Evolutionary conservation across 2,329 filamentous ascomycete species (phyloP).

Genomic region (Tolypocladium amazonense): DNA sequence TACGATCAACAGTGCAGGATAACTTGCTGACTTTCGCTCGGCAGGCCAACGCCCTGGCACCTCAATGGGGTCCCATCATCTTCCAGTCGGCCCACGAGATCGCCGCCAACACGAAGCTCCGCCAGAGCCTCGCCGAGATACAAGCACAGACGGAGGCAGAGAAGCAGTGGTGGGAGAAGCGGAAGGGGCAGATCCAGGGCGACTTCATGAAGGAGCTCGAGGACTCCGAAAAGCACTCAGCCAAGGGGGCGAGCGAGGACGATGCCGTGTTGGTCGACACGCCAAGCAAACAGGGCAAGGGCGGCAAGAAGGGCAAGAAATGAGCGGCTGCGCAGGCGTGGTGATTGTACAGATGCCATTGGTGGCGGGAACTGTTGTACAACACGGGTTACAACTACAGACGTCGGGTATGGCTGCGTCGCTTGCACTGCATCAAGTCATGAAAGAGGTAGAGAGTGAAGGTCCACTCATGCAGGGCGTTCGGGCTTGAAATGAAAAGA

Average conservation of each 20-base stretch:
- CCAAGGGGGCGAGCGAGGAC: constrained; percentile 24
- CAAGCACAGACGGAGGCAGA: constrained; percentile 61
- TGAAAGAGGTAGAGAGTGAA: background rate
- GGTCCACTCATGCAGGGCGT: background rate
- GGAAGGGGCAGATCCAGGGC: constrained; percentile 58
- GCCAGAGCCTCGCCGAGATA: constrained; percentile 64
- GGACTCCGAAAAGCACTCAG: constrained; percentile 39
- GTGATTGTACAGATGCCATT: background rate
- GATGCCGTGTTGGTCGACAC: constrained; percentile 64
- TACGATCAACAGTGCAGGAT: background rate
- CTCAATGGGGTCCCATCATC: constrained; percentile 86
- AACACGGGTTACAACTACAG: background rate
- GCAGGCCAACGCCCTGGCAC: constrained; percentile 81
- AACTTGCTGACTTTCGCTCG: background rate
- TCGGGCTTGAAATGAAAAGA: background rate
- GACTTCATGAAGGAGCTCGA: constrained; percentile 82
- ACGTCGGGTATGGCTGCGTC: background rate
- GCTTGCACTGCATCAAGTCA: background rate
- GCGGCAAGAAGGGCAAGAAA: constrained; percentile 48
- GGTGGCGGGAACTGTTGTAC: background rate
- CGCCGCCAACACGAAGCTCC: constrained; percentile 69
- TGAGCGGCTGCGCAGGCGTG: background rate
- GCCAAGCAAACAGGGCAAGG: constrained; percentile 22
- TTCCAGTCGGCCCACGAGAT: constrained; percentile 98
- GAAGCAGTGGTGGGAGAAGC: constrained; percentile 88